A percentile compares a stretch with the other conserved stretches of the same genome.
These are phyloP conservation scores for Serendipita sp. DNA, from an alignment of 768 basidiomycete species.

Conservation along the genomic window DNA sequence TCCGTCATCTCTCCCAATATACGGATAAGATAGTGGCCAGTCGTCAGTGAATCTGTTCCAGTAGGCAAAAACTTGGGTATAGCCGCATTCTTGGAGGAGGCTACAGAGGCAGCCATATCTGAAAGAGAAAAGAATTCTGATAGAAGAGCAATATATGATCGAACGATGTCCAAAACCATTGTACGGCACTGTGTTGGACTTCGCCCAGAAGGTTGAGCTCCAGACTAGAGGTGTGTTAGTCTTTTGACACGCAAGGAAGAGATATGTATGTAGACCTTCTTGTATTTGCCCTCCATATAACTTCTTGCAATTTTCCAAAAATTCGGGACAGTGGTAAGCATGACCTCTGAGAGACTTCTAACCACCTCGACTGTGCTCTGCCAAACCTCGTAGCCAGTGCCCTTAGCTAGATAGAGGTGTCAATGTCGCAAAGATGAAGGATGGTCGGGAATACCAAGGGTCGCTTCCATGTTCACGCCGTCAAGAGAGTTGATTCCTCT, in stretches of 20 bases:
- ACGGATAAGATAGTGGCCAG: conserved; percentile 62
- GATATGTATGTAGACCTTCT: conserved; percentile 40
- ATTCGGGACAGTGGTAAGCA: conserved; percentile 71
- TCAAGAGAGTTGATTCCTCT: conserved; percentile 44
- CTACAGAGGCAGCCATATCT: conserved; percentile 51
- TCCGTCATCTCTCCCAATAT: conserved; percentile 79
- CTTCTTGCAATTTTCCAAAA: conserved; percentile 88
- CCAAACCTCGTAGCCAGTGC: conserved; percentile 68
- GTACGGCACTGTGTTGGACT: conserved; percentile 69
- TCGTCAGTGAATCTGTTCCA: conserved; percentile 68
- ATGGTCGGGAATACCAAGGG: conserved; percentile 34
- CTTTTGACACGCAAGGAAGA: background rate
- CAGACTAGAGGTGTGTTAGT: conserved; percentile 13
- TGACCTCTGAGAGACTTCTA: conserved; percentile 72
- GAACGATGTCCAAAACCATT: conserved; percentile 79
- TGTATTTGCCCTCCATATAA: conserved; percentile 88
- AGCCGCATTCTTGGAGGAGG: conserved; percentile 19
- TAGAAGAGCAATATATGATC: conserved; percentile 67
- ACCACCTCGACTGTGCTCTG: conserved; percentile 60
- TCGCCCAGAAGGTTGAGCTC: conserved; percentile 39
- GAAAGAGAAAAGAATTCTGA: conserved; percentile 79
- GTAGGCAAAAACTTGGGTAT: conserved; percentile 46
- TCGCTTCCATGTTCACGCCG: conserved; percentile 42
- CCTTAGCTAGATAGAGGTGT: conserved; percentile 40
- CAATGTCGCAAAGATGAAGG: background rate